These are phyloP conservation scores for Paxillus involutus DNA, from an alignment of 768 basidiomycete genomes.

Conservation along the genomic window DNA sequence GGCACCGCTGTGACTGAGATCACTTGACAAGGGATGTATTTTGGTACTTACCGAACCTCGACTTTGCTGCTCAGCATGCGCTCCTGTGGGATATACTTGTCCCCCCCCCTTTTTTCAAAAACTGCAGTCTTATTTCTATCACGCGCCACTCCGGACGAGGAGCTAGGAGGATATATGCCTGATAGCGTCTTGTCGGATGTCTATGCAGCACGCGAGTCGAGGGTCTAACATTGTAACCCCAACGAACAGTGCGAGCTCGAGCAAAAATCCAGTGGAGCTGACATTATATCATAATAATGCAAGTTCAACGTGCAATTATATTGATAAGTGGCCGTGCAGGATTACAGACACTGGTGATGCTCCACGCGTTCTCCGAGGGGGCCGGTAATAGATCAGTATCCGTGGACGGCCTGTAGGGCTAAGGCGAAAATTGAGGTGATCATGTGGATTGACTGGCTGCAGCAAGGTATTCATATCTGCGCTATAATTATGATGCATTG, in stretches of 20 bases:
- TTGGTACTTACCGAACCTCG: background rate
- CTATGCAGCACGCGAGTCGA: no score
- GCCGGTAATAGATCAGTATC: background rate
- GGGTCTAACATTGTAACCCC: no score
- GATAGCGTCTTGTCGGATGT: no score
- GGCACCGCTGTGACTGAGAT: background rate
- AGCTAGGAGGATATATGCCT: no score
- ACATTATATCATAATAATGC: background rate
- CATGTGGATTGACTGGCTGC: background rate
- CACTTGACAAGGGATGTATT: background rate
- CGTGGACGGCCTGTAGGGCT: background rate
- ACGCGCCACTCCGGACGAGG: no score
- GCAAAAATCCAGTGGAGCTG: background rate
- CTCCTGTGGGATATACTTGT: background rate
- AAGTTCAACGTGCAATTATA: background rate
- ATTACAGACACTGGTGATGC: background rate
- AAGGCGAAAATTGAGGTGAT: conserved; percentile 7
- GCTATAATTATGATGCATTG: background rate
- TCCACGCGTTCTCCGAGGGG: background rate
- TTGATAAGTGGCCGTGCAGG: background rate
- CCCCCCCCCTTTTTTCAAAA: background rate
- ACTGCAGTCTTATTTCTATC: no score
- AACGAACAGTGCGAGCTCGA: background rate
- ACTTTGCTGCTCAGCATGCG: background rate
- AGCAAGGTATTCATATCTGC: background rate